Percentiles rank a stretch among this genome's conserved stretches.
Evolutionary conservation across 1,139 yeast species (phyloP).

Genomic region (Zygosaccharomyces sapae): DNA sequence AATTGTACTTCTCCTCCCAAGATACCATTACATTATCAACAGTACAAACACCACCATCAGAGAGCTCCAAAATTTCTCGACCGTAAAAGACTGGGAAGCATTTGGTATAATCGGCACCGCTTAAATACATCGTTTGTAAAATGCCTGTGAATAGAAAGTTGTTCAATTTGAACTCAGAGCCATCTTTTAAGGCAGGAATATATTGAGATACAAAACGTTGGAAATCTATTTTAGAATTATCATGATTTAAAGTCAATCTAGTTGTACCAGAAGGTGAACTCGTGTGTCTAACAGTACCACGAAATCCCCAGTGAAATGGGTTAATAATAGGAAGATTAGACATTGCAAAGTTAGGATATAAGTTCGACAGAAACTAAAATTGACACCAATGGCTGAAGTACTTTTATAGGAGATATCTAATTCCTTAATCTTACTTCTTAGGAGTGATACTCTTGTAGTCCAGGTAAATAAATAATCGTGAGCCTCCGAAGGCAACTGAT

Average conservation of each 20-base stretch:
- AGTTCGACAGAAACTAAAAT: not conserved
- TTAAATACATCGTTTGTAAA: conserved; percentile 68
- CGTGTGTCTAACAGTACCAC: conserved; percentile 40
- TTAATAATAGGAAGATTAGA: conserved; percentile 28
- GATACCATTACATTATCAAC: conserved; percentile 65
- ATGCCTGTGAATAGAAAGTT: conserved; percentile 70
- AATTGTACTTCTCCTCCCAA: conserved; percentile 40
- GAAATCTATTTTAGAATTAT: conserved; percentile 28
- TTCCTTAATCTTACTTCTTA: too few relatives aligned
- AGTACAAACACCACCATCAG: conserved; percentile 66
- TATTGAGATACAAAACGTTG: conserved; percentile 41
- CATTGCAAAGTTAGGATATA: not conserved
- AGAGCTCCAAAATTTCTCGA: conserved; percentile 58
- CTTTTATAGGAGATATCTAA: too few relatives aligned
- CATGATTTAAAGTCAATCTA: conserved; percentile 39
- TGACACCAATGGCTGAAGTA: not conserved
- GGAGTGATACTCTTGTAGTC: too few relatives aligned
- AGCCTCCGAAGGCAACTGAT: not conserved
- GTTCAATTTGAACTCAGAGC: conserved; percentile 50
- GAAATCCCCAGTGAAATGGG: conserved; percentile 41
- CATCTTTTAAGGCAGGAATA: conserved; percentile 46
- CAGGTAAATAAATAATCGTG: too few relatives aligned
- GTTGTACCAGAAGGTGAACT: conserved; percentile 38
- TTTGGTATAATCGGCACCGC: conserved; percentile 51
- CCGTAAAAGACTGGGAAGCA: conserved; percentile 66